Conservation (phyloP, 768 basidiomycete genomes). For the Xerocomellus chrysenteron region DNA sequence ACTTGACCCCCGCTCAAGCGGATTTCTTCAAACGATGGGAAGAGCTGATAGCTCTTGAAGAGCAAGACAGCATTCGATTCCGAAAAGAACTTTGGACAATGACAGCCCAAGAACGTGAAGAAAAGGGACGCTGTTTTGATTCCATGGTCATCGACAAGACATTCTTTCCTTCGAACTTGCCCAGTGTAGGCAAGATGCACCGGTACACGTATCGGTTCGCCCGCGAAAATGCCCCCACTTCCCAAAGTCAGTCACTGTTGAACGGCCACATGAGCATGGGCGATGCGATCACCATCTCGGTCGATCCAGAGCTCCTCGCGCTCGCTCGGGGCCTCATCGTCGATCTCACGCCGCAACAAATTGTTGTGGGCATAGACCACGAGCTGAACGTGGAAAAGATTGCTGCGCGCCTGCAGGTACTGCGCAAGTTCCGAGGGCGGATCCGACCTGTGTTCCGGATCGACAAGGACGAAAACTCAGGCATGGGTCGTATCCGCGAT, state of each 20-base stretch:
- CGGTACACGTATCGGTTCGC: slow-evolving; percentile 76
- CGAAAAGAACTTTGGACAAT: slow-evolving; percentile 94
- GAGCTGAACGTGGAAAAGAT: slow-evolving; percentile 55
- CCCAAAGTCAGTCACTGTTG: slow-evolving; percentile 42
- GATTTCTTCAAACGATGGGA: slow-evolving; percentile 94
- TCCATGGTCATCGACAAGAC: slow-evolving; percentile 67
- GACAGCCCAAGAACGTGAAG: slow-evolving; percentile 75
- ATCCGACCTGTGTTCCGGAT: slow-evolving; percentile 63
- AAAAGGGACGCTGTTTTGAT: slow-evolving; percentile 79
- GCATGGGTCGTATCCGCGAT: slow-evolving; percentile 85
- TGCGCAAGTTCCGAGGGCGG: slow-evolving; percentile 15
- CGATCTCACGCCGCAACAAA: slow-evolving; percentile 57
- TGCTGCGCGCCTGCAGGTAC: slow-evolving; percentile 35
- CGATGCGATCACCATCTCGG: slow-evolving; percentile 84
- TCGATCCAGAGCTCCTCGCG: slow-evolving; percentile 84
- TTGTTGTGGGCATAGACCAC: slow-evolving; percentile 84
- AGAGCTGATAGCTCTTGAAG: slow-evolving; percentile 76
- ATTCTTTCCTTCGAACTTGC: slow-evolving; percentile 28
- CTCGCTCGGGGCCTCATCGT: slow-evolving; percentile 82
- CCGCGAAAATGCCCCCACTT: slow-evolving; percentile 29
- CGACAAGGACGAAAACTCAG: slow-evolving; percentile 91
- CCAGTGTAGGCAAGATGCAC: slow-evolving; percentile 60
- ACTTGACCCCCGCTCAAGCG: slow-evolving; percentile 64
- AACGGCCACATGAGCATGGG: slow-evolving; percentile 77
- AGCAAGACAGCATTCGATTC: slow-evolving; percentile 81